A percentile compares a stretch with the other conserved stretches of the same genome.
phyloP scores from a whole-genome alignment of 805 yeast genomes.

The Hanseniaspora lindneri region DNA sequence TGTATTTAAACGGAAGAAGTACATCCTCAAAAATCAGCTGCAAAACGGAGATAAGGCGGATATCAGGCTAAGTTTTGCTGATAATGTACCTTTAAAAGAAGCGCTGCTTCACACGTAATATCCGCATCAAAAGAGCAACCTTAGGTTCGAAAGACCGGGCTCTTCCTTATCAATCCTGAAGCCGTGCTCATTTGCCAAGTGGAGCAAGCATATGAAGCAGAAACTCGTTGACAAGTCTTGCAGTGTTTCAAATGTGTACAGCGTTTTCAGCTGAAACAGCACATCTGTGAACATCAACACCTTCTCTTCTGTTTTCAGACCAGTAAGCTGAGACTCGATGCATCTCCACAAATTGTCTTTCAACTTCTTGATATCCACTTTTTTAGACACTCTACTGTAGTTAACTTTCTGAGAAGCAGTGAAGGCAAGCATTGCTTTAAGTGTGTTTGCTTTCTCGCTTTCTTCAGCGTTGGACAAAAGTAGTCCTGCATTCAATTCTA shows the following conservation, averaged over 20 bases:
- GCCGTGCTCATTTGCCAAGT: slow-evolving; percentile 79
- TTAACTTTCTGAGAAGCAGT: slow-evolving; percentile 31
- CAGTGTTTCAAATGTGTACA: slow-evolving; percentile 45
- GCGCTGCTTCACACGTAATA: background rate
- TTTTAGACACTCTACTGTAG: slow-evolving; percentile 63
- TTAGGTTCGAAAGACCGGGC: slow-evolving; percentile 24
- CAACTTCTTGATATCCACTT: slow-evolving; percentile 59
- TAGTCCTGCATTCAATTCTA: slow-evolving; percentile 22
- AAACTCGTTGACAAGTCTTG: slow-evolving; percentile 72
- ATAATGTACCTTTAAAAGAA: no score
- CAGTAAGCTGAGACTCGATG: slow-evolving; percentile 52
- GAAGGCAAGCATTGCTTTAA: slow-evolving; percentile 6
- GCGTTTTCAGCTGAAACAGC: slow-evolving; percentile 37
- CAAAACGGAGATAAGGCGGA: no score
- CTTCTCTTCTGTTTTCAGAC: slow-evolving; percentile 23
- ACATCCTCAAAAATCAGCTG: no score
- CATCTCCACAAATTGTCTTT: slow-evolving; percentile 69
- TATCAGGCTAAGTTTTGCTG: no score
- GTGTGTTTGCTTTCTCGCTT: slow-evolving; percentile 9
- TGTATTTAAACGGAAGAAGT: no score
- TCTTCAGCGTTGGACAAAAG: slow-evolving; percentile 30
- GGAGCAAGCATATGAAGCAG: slow-evolving; percentile 71
- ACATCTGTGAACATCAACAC: slow-evolving; percentile 35
- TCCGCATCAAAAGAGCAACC: slow-evolving; percentile 19
- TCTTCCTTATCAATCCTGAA: slow-evolving; percentile 40